Evolutionary conservation across 345 rosid species (phyloP).

Genomic region (Gossypium sturtianum): DNA sequence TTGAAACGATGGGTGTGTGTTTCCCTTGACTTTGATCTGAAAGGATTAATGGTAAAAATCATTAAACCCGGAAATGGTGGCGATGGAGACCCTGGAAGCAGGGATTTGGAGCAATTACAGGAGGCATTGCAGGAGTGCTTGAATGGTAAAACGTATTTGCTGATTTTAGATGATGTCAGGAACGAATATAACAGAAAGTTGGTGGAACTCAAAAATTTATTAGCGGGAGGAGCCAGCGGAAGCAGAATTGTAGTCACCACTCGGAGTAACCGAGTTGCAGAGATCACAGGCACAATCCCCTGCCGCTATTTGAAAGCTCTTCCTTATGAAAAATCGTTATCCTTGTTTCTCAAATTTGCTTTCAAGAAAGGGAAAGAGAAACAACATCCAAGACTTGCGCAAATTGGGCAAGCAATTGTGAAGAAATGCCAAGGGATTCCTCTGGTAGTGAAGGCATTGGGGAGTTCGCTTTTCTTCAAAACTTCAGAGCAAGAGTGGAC

Average conservation of each 20-base stretch:
- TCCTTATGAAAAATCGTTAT: too few species aligned
- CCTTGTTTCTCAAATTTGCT: too few species aligned
- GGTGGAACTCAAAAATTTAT: neutral
- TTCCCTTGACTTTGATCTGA: neutral
- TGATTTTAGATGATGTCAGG: constrained; percentile 4
- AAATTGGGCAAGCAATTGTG: neutral
- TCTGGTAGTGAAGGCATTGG: neutral
- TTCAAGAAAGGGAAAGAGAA: neutral
- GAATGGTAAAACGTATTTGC: neutral
- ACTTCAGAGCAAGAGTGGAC: neutral
- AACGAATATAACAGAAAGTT: neutral
- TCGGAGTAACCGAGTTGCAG: neutral
- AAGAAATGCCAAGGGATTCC: neutral
- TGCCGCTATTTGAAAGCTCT: neutral
- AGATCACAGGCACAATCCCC: neutral
- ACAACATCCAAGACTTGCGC: neutral
- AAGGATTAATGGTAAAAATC: neutral
- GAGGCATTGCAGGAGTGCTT: neutral
- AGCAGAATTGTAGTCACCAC: neutral
- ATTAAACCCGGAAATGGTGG: neutral
- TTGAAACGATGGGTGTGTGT: constrained; percentile 16
- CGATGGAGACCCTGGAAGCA: too few species aligned
- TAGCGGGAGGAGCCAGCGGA: neutral
- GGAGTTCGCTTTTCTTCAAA: neutral
- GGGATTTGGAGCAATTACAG: constrained; percentile 9